Percentiles rank a stretch among this genome's conserved stretches.
phyloP scores from a whole-genome alignment of 257 asterid genomes.

The Salvia splendens region DNA sequence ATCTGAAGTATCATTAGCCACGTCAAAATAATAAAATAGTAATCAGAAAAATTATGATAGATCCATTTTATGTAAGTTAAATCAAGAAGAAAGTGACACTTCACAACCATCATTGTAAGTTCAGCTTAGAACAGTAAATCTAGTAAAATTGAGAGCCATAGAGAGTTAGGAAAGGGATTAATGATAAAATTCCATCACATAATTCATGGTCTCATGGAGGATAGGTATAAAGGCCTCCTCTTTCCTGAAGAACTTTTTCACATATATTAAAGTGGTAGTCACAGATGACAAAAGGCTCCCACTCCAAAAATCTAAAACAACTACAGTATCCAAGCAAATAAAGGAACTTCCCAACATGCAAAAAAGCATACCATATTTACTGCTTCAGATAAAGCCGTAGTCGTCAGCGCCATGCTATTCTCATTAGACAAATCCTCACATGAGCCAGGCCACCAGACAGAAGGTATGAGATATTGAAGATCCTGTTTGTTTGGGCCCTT shows the following conservation, averaged over 20 bases:
- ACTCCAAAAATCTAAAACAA: background rate
- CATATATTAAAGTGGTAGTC: background rate
- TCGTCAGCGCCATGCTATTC: conserved; percentile 82
- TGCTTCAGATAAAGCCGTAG: conserved; percentile 86
- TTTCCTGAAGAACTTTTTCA: conserved; percentile 3
- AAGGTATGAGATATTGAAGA: conserved; percentile 85
- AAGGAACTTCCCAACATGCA: conserved; percentile 14
- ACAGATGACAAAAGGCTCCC: conserved; percentile 14
- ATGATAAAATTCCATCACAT: background rate
- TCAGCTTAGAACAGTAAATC: background rate
- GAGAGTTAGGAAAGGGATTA: conserved; percentile 1
- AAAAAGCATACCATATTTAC: conserved; percentile 61
- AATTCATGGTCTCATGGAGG: background rate
- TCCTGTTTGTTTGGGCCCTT: conserved; percentile 85
- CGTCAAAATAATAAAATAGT: conserved; percentile 13
- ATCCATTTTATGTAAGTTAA: conserved; percentile 7
- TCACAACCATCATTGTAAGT: background rate
- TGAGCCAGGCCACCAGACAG: conserved; percentile 97
- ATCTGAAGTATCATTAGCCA: conserved; percentile 50
- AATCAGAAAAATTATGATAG: conserved; percentile 18
- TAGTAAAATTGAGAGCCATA: background rate
- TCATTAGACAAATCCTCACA: conserved; percentile 73
- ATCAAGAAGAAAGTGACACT: background rate
- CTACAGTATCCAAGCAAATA: conserved; percentile 13
- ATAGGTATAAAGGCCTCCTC: background rate